Conservation (phyloP, 2,329 filamentous ascomycete genomes). For the Penicillium sp. region DNA sequence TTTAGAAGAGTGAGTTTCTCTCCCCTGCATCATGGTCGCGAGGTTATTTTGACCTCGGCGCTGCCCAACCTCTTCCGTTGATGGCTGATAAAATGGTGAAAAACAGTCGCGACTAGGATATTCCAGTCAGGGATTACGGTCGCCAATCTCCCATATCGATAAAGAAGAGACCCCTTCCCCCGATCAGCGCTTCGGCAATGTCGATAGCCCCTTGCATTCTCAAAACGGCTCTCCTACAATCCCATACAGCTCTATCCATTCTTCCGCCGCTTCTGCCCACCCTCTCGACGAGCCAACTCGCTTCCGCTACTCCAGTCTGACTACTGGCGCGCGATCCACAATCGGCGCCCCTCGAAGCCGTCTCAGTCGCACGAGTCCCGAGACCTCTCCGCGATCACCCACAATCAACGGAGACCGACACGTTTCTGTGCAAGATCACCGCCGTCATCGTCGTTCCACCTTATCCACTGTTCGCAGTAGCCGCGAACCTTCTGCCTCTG, state of each 20-base stretch:
- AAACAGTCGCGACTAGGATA: constrained; percentile 39
- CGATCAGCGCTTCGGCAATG: constrained; percentile 35
- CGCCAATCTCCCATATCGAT: constrained; percentile 30
- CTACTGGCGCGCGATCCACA: constrained; percentile 35
- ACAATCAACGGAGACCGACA: constrained; percentile 30
- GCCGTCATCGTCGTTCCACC: constrained; percentile 34
- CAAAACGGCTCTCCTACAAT: constrained; percentile 33
- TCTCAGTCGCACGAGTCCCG: constrained; percentile 37
- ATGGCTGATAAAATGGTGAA: constrained; percentile 20
- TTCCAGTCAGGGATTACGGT: constrained; percentile 35
- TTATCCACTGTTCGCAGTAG: constrained; percentile 37
- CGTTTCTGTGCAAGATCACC: constrained; percentile 34
- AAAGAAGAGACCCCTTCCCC: constrained; percentile 38
- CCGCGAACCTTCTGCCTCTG: constrained; percentile 36
- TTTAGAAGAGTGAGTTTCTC: constrained; percentile 37
- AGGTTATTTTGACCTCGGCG: background rate
- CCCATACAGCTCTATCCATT: constrained; percentile 27
- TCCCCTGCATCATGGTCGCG: background rate
- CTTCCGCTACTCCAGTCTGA: constrained; percentile 33
- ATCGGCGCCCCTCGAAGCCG: constrained; percentile 38
- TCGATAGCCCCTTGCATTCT: constrained; percentile 36
- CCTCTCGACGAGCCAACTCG: constrained; percentile 40
- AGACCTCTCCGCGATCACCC: constrained; percentile 33
- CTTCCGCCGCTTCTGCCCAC: constrained; percentile 37
- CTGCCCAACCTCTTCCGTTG: background rate